These are phyloP conservation scores for Colletotrichum higginsianum DNA, from an alignment of 2,329 filamentous ascomycete genomes.

Conservation along the genomic window DNA sequence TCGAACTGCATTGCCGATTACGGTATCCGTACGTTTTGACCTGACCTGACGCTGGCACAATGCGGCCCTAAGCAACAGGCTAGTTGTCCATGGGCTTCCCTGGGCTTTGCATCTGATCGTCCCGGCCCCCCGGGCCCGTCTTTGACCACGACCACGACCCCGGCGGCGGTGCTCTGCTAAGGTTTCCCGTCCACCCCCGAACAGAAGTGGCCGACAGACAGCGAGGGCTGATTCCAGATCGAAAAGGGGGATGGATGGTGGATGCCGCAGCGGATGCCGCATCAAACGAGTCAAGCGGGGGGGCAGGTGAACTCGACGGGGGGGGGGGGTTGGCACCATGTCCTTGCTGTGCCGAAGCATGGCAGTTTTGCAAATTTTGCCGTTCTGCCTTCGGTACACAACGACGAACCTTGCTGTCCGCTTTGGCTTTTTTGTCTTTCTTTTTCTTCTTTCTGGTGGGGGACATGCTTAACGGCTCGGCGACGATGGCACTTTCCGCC, in stretches of 20 bases:
- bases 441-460: constrained; percentile 13
- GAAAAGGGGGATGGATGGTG: no score
- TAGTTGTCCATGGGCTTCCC: constrained; percentile 31
- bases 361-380: constrained; percentile 4
- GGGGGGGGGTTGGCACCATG: constrained; percentile 5
- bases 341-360: constrained; percentile 6
- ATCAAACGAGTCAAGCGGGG: constrained; percentile 12
- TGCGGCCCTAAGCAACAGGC: constrained; percentile 19
- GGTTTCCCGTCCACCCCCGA: constrained; percentile 20
- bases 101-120: constrained; percentile 32
- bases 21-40: constrained; percentile 10
- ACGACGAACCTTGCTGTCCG: constrained; percentile 21
- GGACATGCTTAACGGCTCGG: constrained; percentile 2
- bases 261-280: constrained; percentile 13
- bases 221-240: background rate
- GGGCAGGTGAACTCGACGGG: background rate
- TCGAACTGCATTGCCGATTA: constrained; percentile 28
- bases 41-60: background rate
- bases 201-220: constrained; percentile 13
- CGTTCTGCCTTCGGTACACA: constrained; percentile 16
- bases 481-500: constrained; percentile 17
- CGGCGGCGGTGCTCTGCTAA: constrained; percentile 7
- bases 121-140: constrained; percentile 31
- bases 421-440: constrained; percentile 19
- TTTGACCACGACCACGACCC: constrained; percentile 3